Evolutionary conservation across 2,329 filamentous ascomycete species (phyloP).

Genomic region (Beauveria scarabaeidicola): DNA sequence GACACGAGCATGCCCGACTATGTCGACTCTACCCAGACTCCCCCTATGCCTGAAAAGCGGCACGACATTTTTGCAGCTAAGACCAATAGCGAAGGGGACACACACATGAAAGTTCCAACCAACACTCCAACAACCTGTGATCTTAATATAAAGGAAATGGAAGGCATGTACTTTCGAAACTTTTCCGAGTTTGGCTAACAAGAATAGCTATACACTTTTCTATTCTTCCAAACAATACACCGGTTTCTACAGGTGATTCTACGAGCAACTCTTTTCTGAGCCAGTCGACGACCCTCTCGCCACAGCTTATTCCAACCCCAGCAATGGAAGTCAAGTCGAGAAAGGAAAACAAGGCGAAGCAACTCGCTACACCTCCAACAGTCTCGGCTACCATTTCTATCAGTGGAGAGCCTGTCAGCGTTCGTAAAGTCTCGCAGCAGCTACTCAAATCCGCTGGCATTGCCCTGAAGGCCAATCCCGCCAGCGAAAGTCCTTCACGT

Average conservation of each 20-base stretch:
- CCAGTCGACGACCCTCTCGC: constrained; percentile 33
- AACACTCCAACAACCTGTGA: constrained; percentile 31
- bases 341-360: constrained; percentile 30
- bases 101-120: constrained; percentile 29
- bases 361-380: background rate
- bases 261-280: constrained; percentile 41
- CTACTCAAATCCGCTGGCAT: constrained; percentile 22
- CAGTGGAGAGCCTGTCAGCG: constrained; percentile 22
- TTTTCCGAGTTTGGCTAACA: background rate
- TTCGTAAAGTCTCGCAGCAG: constrained; percentile 34
- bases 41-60: constrained; percentile 10
- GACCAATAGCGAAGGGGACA: constrained; percentile 23
- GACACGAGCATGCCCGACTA: constrained; percentile 38
- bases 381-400: constrained; percentile 12
- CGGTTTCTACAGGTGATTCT: constrained; percentile 26
- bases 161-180: background rate
- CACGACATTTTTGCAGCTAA: constrained; percentile 15
- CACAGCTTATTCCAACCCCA: constrained; percentile 23
- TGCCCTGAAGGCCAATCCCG: constrained; percentile 13
- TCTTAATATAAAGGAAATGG: constrained; percentile 12
- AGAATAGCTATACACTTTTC: background rate
- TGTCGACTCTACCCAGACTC: constrained; percentile 11
- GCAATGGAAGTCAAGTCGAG: constrained; percentile 33
- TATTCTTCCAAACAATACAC: background rate
- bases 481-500: constrained; percentile 15